Percentiles rank a stretch among this genome's conserved stretches.
These are phyloP conservation scores for Lophiotrema nucula DNA, from an alignment of 495 filamentous ascomycete species.

Conservation along the genomic window DNA sequence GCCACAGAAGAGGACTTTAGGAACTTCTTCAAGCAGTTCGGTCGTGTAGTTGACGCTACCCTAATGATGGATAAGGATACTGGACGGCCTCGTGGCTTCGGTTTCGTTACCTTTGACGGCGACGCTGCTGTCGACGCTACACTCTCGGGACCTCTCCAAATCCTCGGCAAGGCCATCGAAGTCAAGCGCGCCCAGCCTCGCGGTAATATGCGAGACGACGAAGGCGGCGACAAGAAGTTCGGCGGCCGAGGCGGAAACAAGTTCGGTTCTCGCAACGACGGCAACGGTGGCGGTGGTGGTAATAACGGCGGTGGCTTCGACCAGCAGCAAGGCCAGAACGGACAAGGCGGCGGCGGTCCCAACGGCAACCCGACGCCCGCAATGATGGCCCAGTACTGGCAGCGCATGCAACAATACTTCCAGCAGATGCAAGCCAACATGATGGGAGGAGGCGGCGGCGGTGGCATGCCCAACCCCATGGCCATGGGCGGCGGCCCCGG, in stretches of 20 bases:
- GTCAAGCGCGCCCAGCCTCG: constrained; percentile 97
- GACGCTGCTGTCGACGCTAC: constrained; percentile 93
- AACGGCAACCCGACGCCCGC: constrained; percentile 76
- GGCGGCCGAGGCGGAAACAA: constrained; percentile 54
- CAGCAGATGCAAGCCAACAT: constrained; percentile 85
- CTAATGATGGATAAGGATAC: constrained; percentile 99
- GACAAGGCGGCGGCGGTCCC: constrained; percentile 20
- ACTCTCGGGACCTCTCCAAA: constrained; percentile 74
- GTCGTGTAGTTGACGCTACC: constrained; percentile 92
- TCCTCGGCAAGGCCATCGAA: constrained; percentile 93
- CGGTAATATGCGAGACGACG: constrained; percentile 89
- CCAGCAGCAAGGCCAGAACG: constrained; percentile 35
- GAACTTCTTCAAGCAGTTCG: constrained; percentile 94
- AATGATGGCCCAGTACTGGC: constrained; percentile 97
- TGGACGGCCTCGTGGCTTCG: constrained; percentile 89
- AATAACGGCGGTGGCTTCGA: constrained; percentile 36
- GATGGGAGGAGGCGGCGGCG: constrained; percentile 49
- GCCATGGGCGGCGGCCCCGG: constrained; percentile 56
- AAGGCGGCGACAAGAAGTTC: constrained; percentile 57
- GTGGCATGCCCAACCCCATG: constrained; percentile 51
- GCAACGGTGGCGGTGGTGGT: neutral
- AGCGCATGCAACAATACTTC: constrained; percentile 96
- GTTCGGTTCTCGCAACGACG: constrained; percentile 51
- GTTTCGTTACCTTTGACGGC: constrained; percentile 98
- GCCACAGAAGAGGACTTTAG: constrained; percentile 94